Conservation (phyloP, 2,329 filamentous ascomycete genomes). For the Sclerotinia glacialis region DNA sequence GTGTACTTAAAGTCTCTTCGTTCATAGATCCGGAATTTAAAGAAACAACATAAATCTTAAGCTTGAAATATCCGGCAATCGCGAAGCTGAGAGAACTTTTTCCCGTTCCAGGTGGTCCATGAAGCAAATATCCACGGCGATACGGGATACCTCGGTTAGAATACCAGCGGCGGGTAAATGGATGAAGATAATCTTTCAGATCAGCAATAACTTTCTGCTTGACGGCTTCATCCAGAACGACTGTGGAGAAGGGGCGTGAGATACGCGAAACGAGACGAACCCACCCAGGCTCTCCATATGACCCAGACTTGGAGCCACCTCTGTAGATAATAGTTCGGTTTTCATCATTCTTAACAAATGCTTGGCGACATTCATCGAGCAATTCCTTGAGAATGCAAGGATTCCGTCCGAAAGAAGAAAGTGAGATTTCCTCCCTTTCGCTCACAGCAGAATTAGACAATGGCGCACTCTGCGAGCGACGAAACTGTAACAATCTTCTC, state of each 20-base stretch:
- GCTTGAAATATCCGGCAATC: slow-evolving; percentile 65
- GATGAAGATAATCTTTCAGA: slow-evolving; percentile 61
- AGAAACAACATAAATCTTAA: slow-evolving; percentile 63
- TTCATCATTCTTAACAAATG: slow-evolving; percentile 57
- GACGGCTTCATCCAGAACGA: slow-evolving; percentile 59
- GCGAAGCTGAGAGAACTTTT: slow-evolving; percentile 72
- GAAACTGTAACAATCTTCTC: slow-evolving; percentile 56
- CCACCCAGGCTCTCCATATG: slow-evolving; percentile 50
- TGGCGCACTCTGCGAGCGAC: slow-evolving; percentile 50
- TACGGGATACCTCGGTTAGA: slow-evolving; percentile 81
- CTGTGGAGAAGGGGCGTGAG: slow-evolving; percentile 61
- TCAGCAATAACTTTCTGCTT: slow-evolving; percentile 61
- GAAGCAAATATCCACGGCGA: slow-evolving; percentile 75
- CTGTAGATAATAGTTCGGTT: slow-evolving; percentile 65
- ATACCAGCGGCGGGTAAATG: slow-evolving; percentile 72
- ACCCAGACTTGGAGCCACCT: slow-evolving; percentile 46
- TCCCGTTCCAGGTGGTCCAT: slow-evolving; percentile 77
- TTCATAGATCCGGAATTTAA: slow-evolving; percentile 59
- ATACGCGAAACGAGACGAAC: slow-evolving; percentile 59
- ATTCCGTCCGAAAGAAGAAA: slow-evolving; percentile 61
- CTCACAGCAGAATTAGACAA: slow-evolving; percentile 44
- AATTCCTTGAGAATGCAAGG: slow-evolving; percentile 60
- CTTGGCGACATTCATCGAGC: slow-evolving; percentile 54
- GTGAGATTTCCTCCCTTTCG: slow-evolving; percentile 56
- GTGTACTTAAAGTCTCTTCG: slow-evolving; percentile 61